Percentiles rank a stretch among this genome's conserved stretches.
phyloP scores from a whole-genome alignment of 805 yeast species.

The Candida methanosorbosa region DNA sequence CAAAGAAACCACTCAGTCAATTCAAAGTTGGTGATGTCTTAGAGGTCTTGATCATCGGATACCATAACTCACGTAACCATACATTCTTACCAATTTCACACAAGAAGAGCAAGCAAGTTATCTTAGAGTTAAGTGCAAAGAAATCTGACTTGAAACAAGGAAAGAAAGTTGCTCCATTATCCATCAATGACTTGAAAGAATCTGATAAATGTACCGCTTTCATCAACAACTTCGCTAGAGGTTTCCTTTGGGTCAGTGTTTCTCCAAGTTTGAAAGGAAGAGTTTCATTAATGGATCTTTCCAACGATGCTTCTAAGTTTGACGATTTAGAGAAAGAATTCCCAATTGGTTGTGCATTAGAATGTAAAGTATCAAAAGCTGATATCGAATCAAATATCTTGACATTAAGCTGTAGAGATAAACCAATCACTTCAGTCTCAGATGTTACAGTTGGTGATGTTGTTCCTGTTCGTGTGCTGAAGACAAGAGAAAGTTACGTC shows the following conservation, averaged over 20 bases:
- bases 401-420: constrained; percentile 38
- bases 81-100: constrained; percentile 59
- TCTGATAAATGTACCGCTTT: constrained; percentile 50
- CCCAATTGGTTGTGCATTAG: constrained; percentile 68
- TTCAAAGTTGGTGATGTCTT: constrained; percentile 53
- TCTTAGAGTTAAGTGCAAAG: constrained; percentile 58
- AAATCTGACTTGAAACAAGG: constrained; percentile 26
- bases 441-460: constrained; percentile 47
- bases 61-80: constrained; percentile 62
- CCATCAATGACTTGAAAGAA: constrained; percentile 33
- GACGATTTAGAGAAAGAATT: constrained; percentile 43
- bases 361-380: constrained; percentile 43
- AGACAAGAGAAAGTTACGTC: constrained; percentile 49
- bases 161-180: constrained; percentile 15
- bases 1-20: constrained; percentile 42
- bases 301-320: constrained; percentile 41
- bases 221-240: constrained; percentile 55
- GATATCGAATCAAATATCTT: constrained; percentile 47
- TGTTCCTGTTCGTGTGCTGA: constrained; percentile 55
- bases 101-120: constrained; percentile 37
- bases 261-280: constrained; percentile 64
- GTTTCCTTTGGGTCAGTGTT: constrained; percentile 58
- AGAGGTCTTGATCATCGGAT: constrained; percentile 65
- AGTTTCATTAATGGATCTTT: constrained; percentile 54
- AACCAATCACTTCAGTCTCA: constrained; percentile 29